These are phyloP conservation scores for Limtongia smithiae DNA, from an alignment of 805 yeast genomes.

Conservation along the genomic window DNA sequence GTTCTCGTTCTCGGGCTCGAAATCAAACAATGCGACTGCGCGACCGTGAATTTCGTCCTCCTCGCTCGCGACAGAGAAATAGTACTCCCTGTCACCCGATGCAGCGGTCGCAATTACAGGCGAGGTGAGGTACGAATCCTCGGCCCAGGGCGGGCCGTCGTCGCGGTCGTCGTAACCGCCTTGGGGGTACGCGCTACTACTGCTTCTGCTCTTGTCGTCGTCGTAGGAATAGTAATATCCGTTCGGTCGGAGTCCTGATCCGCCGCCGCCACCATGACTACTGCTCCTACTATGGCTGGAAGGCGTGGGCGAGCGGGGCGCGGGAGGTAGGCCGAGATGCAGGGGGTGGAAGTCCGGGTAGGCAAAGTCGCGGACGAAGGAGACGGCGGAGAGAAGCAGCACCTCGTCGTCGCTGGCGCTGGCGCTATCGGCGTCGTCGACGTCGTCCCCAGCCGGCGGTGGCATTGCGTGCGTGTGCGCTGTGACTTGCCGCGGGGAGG, in stretches of 20 bases:
- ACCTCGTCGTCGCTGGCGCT: background rate
- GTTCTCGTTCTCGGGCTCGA: constrained; percentile 89
- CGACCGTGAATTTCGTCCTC: constrained; percentile 48
- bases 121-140: constrained; percentile 36
- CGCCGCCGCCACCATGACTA: background rate
- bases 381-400: constrained; percentile 5
- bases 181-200: constrained; percentile 2
- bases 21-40: constrained; percentile 87
- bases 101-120: constrained; percentile 32
- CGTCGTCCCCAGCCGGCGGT: too few species aligned
- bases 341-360: constrained; percentile 67
- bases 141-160: constrained; percentile 40
- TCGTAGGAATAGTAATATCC: too few species aligned
- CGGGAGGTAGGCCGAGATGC: constrained; percentile 56
- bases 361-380: constrained; percentile 68
- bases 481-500: too few species aligned
- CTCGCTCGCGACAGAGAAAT: constrained; percentile 24
- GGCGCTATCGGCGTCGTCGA: too few species aligned
- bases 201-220: background rate
- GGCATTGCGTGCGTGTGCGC: too few species aligned
- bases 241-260: too few species aligned
- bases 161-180: background rate
- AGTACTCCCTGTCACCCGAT: constrained; percentile 40
- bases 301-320: constrained; percentile 10
- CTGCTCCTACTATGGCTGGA: background rate